A percentile compares a stretch with the other conserved stretches of the same genome.
Conservation (phyloP, 345 rosid genomes). For the Eutrema yunnanense region DNA sequence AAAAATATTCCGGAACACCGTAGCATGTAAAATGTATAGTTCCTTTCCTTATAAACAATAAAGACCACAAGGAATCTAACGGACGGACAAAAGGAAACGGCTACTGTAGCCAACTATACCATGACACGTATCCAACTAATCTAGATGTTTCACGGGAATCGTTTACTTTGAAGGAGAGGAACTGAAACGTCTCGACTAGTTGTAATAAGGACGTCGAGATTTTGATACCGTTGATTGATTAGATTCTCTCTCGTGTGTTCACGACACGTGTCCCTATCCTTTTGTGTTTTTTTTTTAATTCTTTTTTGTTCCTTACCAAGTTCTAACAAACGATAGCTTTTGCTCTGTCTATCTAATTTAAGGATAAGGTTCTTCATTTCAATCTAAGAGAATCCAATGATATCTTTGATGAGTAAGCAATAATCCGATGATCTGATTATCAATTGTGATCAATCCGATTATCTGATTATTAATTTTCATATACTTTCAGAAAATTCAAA, state of each 20-base stretch:
- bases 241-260: conserved; percentile 18
- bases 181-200: too few relatives aligned
- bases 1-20: conserved; percentile 11
- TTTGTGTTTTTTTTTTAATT: neutral
- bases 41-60: neutral
- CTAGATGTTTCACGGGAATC: neutral
- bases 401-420: conserved; percentile 1
- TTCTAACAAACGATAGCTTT: conserved; percentile 21
- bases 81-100: conserved; percentile 23
- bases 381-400: conserved; percentile 20
- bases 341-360: conserved; percentile 18
- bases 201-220: conserved; percentile 7
- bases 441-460: neutral
- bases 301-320: neutral
- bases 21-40: conserved; percentile 9
- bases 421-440: neutral
- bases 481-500: neutral
- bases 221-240: conserved; percentile 16
- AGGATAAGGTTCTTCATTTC: conserved; percentile 27
- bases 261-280: conserved; percentile 29
- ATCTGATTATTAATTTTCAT: neutral
- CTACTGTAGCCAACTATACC: neutral
- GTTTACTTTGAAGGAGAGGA: conserved; percentile 4
- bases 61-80: conserved; percentile 17
- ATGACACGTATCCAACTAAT: conserved; percentile 14